Evolutionary conservation across 176 grass and related monocot species (phyloP), one percentile per base, ranked within the genome.

Genomic region (Oryza punctata): DNA sequence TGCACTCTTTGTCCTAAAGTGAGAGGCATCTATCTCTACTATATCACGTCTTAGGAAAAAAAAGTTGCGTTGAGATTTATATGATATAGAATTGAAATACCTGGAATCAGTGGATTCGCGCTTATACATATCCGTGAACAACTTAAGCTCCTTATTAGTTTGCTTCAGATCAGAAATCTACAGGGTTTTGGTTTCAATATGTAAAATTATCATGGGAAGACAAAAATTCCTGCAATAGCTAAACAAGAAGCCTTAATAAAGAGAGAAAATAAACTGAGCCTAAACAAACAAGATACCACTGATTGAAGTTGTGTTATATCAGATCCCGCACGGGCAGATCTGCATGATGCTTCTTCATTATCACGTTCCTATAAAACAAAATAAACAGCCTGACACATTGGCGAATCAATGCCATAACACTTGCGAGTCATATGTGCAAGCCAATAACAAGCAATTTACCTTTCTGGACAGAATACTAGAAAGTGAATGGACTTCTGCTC

Each of bases 401-500:
- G 68, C 35, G 23, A 69, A 81, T 18, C 59, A 78, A 72, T 32
- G n/a, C 25, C 40, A 65, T 41, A 25, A 73, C 59, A 83, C 32
- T 50, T 86, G 35, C 72, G 3, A 80, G 50, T 59, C 50, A 60
- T 47, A 57, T 52, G 45, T 23, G 38, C 69, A 87, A 67, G 37
- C 16, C 25, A 76, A 63, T 1, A 81, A 69, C 29, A 74, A 69
- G 10, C 82, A 79, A 65, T 60, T 80, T 91, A 91, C 97, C 84
- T 94, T 96, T 81, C 83, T 77, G 9, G 84, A 78, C 76, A 92
- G 78, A 44, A 92, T 89, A 81, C 78, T 76, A 87, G 86, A 92
- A 89, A 94, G 88, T 61, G 84, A 96, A 60, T 89, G 84, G 69
- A 96, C 83, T 89, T 96, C 90, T 10, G 91, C 89, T 81, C 91